Base-by-base conservation (phyloP, 257 asterid genomes). In the Solanum raphanifolium region DNA sequence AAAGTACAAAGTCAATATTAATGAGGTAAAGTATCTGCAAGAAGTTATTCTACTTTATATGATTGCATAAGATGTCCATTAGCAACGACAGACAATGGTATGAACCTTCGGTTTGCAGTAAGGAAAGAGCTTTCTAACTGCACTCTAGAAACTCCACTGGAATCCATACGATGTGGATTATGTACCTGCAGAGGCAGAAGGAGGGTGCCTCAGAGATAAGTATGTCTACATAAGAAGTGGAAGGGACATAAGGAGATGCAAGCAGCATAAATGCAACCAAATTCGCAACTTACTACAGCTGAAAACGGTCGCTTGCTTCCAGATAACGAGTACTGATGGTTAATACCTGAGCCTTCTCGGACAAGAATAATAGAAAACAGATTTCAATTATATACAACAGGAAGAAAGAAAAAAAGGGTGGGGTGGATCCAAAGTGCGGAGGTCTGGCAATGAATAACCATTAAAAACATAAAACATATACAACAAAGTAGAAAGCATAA, bases 231-330 rank as follows among this genome's bases (percentile, higher is more conserved):
- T 31, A 86, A 43, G 60, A 68, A 86, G 29, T 41, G 8, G 55
- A 69, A 58, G 62, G 23, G 82, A 81, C 76, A 76, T 62, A 48
- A 71, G 72, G 78, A 23, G 34, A 60, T 13, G 38, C 46, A 60
- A 21, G 27, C 12, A 73, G 41, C 34, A 84, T 21, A 66, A 87
- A 62, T 68, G 58, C 9, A 9, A 86, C 69, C 75, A 68, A 10
- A 87, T 46, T 46, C 1, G 68, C 35, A 27, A 89, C 88, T 66
- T 91, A 94, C 96, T 92, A 88, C 83, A 86, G 87, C 87, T 41
- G 94, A 90, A 88, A 89, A 88, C 48, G 93, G 89, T 16, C 93
- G 91, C 91, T 91, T 92, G 92, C 91, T 90, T 88, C 93, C 93
- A 87, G 87, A 87, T 60, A 60, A 31, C 15, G 89, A 88, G 68